These are phyloP conservation scores for Neopestalotiopsis sp. DNA, from an alignment of 2,329 filamentous ascomycete species.

Conservation along the genomic window DNA sequence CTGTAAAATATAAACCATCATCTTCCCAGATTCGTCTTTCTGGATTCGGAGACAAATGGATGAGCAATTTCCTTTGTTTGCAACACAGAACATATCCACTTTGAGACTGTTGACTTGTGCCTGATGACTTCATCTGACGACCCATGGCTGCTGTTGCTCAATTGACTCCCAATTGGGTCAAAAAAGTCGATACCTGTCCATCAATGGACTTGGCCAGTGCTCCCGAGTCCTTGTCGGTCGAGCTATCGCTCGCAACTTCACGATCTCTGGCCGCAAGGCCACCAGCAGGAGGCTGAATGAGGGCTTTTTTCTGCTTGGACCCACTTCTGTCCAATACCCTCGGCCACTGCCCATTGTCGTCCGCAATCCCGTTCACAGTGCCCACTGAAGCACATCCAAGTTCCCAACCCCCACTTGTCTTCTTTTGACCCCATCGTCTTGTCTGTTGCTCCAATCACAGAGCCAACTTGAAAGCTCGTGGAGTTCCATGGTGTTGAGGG, in stretches of 20 bases:
- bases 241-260: conserved; percentile 13
- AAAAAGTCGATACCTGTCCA: background rate
- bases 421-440: conserved; percentile 8
- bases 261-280: background rate
- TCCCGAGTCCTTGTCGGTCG: background rate
- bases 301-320: conserved; percentile 15
- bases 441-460: conserved; percentile 13
- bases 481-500: conserved; percentile 7
- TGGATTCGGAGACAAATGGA: conserved; percentile 11
- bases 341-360: conserved; percentile 12
- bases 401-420: background rate
- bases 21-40: conserved; percentile 19
- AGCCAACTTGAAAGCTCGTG: background rate
- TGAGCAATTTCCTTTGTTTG: conserved; percentile 12
- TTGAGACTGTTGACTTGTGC: background rate
- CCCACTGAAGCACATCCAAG: background rate
- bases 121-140: background rate
- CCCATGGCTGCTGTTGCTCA: background rate
- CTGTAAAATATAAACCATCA: conserved; percentile 31
- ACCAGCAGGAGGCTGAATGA: conserved; percentile 9
- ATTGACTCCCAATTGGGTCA: conserved; percentile 21
- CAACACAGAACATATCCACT: background rate
- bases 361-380: conserved; percentile 13
- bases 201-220: conserved; percentile 1
- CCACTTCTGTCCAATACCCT: conserved; percentile 16